Evolutionary conservation across 2,329 filamentous ascomycete species (phyloP).

Genomic region (Alternaria novae-zelandiae): DNA sequence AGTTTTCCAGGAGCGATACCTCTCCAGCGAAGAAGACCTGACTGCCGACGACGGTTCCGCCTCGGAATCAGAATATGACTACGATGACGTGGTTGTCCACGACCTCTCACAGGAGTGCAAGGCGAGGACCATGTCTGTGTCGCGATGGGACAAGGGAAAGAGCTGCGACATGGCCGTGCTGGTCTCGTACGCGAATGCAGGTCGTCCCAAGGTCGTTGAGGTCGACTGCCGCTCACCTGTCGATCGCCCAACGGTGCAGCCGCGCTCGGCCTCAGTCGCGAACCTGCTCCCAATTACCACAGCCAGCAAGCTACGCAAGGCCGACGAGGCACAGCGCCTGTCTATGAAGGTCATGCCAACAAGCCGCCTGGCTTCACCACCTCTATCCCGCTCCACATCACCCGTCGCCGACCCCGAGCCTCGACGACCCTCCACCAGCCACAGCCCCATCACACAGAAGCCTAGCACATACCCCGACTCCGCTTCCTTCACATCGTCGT

Average conservation of each 20-base stretch:
- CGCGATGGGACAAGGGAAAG: conserved; percentile 41
- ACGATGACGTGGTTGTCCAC: conserved; percentile 39
- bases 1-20: conserved; percentile 46
- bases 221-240: conserved; percentile 33
- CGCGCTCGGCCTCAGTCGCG: conserved; percentile 44
- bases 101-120: conserved; percentile 35
- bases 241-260: conserved; percentile 26
- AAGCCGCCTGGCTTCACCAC: conserved; percentile 8
- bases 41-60: conserved; percentile 42
- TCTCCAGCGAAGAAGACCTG: conserved; percentile 49
- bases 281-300: conserved; percentile 36
- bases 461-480: conserved; percentile 27
- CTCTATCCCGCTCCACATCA: conserved; percentile 31
- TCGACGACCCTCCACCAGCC: conserved; percentile 38
- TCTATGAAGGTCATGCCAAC: conserved; percentile 33
- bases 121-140: conserved; percentile 43
- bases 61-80: conserved; percentile 38
- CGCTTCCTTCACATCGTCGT: conserved; percentile 31
- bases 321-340: conserved; percentile 33
- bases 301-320: conserved; percentile 37
- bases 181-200: conserved; percentile 47
- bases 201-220: conserved; percentile 48
- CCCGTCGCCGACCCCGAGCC: conserved; percentile 29
- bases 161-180: conserved; percentile 47
- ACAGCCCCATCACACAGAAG: conserved; percentile 32